These are phyloP conservation scores for Gastrodia elata DNA, from an alignment of 106 monocot genomes.

Conservation along the genomic window DNA sequence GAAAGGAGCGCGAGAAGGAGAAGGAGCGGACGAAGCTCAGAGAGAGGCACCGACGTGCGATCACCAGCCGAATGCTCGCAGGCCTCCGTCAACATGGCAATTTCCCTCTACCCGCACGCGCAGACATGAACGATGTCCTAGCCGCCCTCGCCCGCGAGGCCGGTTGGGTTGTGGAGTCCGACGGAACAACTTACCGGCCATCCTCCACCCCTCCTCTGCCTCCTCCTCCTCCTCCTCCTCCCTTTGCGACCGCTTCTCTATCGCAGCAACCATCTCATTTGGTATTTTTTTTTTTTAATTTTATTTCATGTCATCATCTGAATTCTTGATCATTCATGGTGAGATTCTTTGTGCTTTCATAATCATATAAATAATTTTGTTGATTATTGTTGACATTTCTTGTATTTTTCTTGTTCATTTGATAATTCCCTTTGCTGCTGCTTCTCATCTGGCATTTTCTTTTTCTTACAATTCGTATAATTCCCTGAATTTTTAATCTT, in stretches of 20 bases:
- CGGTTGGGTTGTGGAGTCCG: slow-evolving; percentile 80
- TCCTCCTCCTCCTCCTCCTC: slow-evolving; percentile 10
- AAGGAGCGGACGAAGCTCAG: slow-evolving; percentile 90
- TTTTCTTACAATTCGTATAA: too few species aligned
- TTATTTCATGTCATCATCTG: background rate
- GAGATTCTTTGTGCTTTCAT: too few species aligned
- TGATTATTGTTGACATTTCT: too few species aligned
- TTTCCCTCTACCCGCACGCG: slow-evolving; percentile 83
- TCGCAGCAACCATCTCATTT: slow-evolving; percentile 23
- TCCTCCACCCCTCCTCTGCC: background rate
- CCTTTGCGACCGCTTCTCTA: slow-evolving; percentile 5
- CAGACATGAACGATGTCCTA: slow-evolving; percentile 99
- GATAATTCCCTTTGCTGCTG: too few species aligned
- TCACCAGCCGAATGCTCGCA: slow-evolving; percentile 92
- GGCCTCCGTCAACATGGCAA: slow-evolving; percentile 89
- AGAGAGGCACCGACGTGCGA: slow-evolving; percentile 87
- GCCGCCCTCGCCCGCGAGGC: slow-evolving; percentile 93
- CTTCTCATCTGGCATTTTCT: too few species aligned
- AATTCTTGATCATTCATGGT: too few species aligned
- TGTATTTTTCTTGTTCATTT: too few species aligned
- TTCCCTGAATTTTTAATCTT: too few species aligned
- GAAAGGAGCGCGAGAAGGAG: slow-evolving; percentile 76
- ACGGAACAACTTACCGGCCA: slow-evolving; percentile 80
- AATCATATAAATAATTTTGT: too few species aligned
- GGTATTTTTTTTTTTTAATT: slow-evolving; percentile 17